These are phyloP conservation scores for Pontederia crassipes DNA, from an alignment of 176 grass and related monocot species.

Conservation along the genomic window DNA sequence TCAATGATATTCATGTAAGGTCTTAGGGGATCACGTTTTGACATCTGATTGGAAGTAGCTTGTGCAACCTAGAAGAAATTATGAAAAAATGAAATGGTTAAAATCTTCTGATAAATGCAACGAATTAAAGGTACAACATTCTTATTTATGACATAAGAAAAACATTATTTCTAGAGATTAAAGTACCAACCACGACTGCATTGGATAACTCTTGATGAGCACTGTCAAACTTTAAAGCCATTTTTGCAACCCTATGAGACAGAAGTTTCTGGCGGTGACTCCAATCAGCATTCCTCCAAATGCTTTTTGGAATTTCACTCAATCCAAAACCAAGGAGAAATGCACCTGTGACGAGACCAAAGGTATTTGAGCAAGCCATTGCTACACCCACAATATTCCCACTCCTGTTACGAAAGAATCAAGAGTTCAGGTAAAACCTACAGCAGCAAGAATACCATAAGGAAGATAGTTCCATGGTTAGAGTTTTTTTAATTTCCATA, in stretches of 20 bases:
- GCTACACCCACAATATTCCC: constrained; percentile 84
- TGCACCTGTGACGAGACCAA: constrained; percentile 95
- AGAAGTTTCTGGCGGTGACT: constrained; percentile 85
- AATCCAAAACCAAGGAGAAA: constrained; percentile 99
- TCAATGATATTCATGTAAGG: constrained; percentile 99
- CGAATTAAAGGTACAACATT: neutral
- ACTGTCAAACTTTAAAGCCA: constrained; percentile 93
- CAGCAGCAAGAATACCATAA: no score
- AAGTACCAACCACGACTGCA: constrained; percentile 77
- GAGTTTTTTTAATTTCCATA: no score
- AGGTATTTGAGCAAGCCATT: constrained; percentile 99
- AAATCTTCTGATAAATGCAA: no score
- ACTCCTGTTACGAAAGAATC: constrained; percentile 37
- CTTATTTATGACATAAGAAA: neutral
- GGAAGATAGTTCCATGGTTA: no score
- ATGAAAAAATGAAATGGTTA: no score
- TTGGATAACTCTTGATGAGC: constrained; percentile 98
- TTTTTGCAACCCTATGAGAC: constrained; percentile 84
- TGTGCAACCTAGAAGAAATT: constrained; percentile 57
- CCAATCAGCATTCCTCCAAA: constrained; percentile 95
- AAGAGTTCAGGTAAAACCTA: neutral
- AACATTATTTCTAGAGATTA: neutral
- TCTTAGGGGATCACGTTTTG: constrained; percentile 86
- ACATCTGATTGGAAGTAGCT: constrained; percentile 99
- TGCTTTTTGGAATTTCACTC: constrained; percentile 96